phyloP scores from a whole-genome alignment of 2,329 filamentous ascomycete species.

The Trichoderma brevicompactum region DNA sequence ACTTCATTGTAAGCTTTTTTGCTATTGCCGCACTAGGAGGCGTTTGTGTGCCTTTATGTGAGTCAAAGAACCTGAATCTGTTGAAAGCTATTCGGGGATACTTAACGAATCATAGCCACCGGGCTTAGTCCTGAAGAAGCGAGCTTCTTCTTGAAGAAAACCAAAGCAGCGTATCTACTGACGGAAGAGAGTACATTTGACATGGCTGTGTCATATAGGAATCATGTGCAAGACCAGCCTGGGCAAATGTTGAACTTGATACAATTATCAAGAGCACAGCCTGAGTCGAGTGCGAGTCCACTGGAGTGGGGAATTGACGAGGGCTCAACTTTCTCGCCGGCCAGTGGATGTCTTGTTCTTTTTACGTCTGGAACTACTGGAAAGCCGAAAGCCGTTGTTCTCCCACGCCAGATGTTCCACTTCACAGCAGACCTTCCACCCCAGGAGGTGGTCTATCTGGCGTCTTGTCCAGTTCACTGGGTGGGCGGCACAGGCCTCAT shows the following conservation, averaged over 20 bases:
- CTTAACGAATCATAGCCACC: neutral
- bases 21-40: constrained; percentile 32
- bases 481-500: constrained; percentile 4
- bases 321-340: neutral
- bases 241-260: neutral
- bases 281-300: neutral
- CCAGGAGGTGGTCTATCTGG: constrained; percentile 5
- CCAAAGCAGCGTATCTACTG: neutral
- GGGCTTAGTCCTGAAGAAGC: neutral
- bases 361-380: constrained; percentile 56
- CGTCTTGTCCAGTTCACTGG: neutral
- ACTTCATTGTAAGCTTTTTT: constrained; percentile 35
- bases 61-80: neutral
- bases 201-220: neutral
- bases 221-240: neutral
- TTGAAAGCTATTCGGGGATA: too few relatives aligned
- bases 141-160: constrained; percentile 4
- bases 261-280: neutral
- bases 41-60: constrained; percentile 31
- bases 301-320: neutral
- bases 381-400: constrained; percentile 60
- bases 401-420: constrained; percentile 43
- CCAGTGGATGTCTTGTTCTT: constrained; percentile 50
- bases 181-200: neutral
- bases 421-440: neutral